Percentiles rank a stretch among this genome's conserved stretches.
Conservation (phyloP, 352 stramenopile genomes). For the Pythium diclinum region DNA sequence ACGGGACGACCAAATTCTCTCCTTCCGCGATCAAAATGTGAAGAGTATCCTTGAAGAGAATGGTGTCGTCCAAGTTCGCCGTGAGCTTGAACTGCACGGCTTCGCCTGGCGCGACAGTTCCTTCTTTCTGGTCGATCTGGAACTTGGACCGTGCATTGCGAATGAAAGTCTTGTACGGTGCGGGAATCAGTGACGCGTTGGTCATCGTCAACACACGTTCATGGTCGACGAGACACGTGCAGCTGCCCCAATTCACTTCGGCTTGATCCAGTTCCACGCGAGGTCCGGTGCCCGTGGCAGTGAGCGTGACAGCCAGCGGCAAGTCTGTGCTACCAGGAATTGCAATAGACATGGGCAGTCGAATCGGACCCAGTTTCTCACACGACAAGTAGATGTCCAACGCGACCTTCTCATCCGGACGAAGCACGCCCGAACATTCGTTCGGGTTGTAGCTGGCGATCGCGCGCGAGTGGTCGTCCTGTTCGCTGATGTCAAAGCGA, state of each 20-base stretch:
- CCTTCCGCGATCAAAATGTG: slow-evolving; percentile 92
- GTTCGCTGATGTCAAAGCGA: slow-evolving; percentile 87
- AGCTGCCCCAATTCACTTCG: slow-evolving; percentile 89
- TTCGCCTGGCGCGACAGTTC: slow-evolving; percentile 78
- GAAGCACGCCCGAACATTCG: slow-evolving; percentile 62
- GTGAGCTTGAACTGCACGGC: slow-evolving; percentile 69
- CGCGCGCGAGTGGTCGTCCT: slow-evolving; percentile 84
- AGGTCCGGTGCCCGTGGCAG: slow-evolving; percentile 78
- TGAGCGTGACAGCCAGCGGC: slow-evolving; percentile 87
- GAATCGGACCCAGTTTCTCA: slow-evolving; percentile 89
- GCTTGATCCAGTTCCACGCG: slow-evolving; percentile 79
- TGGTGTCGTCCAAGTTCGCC: slow-evolving; percentile 93
- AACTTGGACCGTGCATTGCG: slow-evolving; percentile 92
- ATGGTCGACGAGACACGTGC: slow-evolving; percentile 86
- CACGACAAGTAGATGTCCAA: slow-evolving; percentile 86
- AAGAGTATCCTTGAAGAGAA: slow-evolving; percentile 91
- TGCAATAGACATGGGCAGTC: slow-evolving; percentile 83
- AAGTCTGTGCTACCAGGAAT: slow-evolving; percentile 87
- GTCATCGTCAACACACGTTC: slow-evolving; percentile 68
- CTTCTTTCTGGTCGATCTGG: slow-evolving; percentile 87
- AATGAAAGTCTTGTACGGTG: slow-evolving; percentile 92
- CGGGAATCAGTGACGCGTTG: slow-evolving; percentile 90
- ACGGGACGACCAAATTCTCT: slow-evolving; percentile 85
- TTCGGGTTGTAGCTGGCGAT: slow-evolving; percentile 80
- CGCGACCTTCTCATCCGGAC: slow-evolving; percentile 44